Percentiles rank a stretch among this genome's conserved stretches.
Evolutionary conservation across 169 alveolate species (phyloP).

Genomic region (Cryptosporidium parvum): DNA sequence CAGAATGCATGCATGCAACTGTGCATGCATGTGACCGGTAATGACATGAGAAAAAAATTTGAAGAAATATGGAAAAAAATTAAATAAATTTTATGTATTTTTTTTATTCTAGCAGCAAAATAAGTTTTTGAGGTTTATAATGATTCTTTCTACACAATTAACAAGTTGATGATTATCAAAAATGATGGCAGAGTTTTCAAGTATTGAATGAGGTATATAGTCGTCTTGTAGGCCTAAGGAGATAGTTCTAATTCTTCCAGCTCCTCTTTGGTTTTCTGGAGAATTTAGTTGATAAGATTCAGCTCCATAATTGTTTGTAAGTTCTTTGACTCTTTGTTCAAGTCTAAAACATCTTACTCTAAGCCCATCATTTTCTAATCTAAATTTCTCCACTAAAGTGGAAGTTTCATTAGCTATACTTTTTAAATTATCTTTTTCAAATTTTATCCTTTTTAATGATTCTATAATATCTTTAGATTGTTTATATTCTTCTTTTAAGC

Average conservation of each 20-base stretch:
- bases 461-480: slow-evolving; percentile 37
- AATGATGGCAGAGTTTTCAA: slow-evolving; percentile 40
- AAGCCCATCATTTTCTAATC: slow-evolving; percentile 61
- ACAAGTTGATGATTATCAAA: slow-evolving; percentile 47
- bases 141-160: slow-evolving; percentile 30
- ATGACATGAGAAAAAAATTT: neutral
- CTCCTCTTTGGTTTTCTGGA: neutral
- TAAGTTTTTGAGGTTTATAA: neutral
- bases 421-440: slow-evolving; percentile 44
- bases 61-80: neutral
- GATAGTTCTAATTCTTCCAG: slow-evolving; percentile 10
- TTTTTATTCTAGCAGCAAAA: neutral
- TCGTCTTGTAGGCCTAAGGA: slow-evolving; percentile 47
- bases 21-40: neutral
- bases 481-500: slow-evolving; percentile 34
- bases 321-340: slow-evolving; percentile 71
- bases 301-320: slow-evolving; percentile 44
- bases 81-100: neutral
- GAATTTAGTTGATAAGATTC: neutral
- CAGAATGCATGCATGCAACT: neutral
- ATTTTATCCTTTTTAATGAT: slow-evolving; percentile 11
- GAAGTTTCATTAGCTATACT: slow-evolving; percentile 54
- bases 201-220: slow-evolving; percentile 7
- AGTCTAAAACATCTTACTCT: slow-evolving; percentile 64
- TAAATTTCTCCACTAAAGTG: slow-evolving; percentile 53